Conservation (phyloP, 306 rosid species). For the Dalbergia cochinchinensis region DNA sequence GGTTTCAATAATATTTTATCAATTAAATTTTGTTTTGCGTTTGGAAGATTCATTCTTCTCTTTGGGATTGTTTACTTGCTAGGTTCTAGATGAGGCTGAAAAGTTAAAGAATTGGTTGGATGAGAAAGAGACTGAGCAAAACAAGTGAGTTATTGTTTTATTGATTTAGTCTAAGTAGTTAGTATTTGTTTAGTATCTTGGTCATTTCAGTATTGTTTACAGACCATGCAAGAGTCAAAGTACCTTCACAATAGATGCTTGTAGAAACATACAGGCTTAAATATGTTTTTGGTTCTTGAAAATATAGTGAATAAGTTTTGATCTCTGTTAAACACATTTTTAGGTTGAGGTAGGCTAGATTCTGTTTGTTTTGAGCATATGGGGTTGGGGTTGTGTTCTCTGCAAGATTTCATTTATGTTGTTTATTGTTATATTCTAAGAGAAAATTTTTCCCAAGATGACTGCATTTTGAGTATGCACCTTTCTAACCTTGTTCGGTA, state of each 20-base stretch:
- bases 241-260: slow-evolving; percentile 1
- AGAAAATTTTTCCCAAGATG: neutral
- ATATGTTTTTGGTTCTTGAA: too few relatives aligned
- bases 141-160: slow-evolving; percentile 65
- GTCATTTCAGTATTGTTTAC: neutral
- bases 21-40: slow-evolving; percentile 17
- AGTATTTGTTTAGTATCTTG: neutral
- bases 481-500: neutral
- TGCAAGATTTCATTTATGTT: slow-evolving; percentile 8
- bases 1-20: slow-evolving; percentile 20
- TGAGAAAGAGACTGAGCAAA: slow-evolving; percentile 86
- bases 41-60: slow-evolving; percentile 37
- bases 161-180: slow-evolving; percentile 1
- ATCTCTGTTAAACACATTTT: too few relatives aligned
- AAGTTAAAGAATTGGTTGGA: slow-evolving; percentile 82
- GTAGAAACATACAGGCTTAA: neutral
- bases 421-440: neutral
- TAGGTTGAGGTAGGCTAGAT: too few relatives aligned
- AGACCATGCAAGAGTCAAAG: slow-evolving; percentile 13
- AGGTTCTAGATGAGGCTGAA: slow-evolving; percentile 73
- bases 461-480: neutral
- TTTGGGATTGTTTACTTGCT: slow-evolving; percentile 52
- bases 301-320: too few relatives aligned
- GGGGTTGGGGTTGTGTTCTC: neutral
- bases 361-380: neutral